Base-by-base conservation (phyloP, 225 moss, liverwort and hornwort species). In the Ulota crispa region DNA sequence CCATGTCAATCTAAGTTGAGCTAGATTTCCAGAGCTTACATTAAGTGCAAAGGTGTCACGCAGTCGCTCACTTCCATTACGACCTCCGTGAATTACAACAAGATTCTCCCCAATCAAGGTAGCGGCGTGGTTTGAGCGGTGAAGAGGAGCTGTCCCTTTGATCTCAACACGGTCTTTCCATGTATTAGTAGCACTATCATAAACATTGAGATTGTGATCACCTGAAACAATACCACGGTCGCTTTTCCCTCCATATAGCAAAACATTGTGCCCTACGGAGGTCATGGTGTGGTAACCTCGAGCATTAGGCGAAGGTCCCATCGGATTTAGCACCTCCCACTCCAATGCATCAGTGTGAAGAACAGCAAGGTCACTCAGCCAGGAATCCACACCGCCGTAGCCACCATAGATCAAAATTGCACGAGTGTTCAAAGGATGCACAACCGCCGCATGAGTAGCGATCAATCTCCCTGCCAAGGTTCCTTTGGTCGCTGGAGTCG, bases 221-320 rank as follows among this genome's bases (percentile, higher is more conserved):
- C 85, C 76, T 7, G 89, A 77, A 32, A 93, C 37, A 65, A 95
- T 94, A 42, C 97, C 97, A 39, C 45, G 84, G 18, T 92, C 91
- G 28, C 90, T 88, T 88, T 97, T 97, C 9, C 97, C 97, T 11
- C 97, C 97, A 68, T 91, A 95, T 5, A 95, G 77, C 21, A 92
- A 75, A 43, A 97, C 83, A 65, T 86, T 90, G 61, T 79, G 84
- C 39, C 97, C 95, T 32, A 95, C 86, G 15, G 89, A 83, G 70
- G 89, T 93, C 74, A 95, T 95, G 9, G 95, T 93, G 67, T 97
- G 97, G 81, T 97, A 97, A 3, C 97, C 97, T 75, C 95, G 86
- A 32, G 89, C 92, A 55, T 81, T 78, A 16, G 97, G 97, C 26
- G 87, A 53, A 45, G 84, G 41, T 23, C 97, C 97, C 83, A 81